These are phyloP conservation scores for Saprolegnia parasitica DNA, from an alignment of 352 stramenopile genomes.

Conservation along the genomic window DNA sequence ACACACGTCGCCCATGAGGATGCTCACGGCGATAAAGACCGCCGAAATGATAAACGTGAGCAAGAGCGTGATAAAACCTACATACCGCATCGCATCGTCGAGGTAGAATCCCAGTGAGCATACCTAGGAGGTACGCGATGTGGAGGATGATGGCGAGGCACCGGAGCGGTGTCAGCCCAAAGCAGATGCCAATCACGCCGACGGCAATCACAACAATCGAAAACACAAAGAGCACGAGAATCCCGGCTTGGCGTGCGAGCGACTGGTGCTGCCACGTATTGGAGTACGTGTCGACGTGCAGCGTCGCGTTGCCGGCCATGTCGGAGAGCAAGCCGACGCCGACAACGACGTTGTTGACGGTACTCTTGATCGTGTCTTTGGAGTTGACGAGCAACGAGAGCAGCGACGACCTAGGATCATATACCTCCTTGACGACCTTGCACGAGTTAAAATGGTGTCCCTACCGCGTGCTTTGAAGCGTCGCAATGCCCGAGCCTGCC, in stretches of 20 bases:
- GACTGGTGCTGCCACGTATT: slow-evolving; percentile 38
- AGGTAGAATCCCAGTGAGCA: no score
- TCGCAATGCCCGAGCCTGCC: slow-evolving; percentile 36
- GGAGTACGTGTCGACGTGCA: slow-evolving; percentile 32
- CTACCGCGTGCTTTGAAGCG: slow-evolving; percentile 36
- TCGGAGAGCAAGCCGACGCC: slow-evolving; percentile 33
- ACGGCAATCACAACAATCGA: slow-evolving; percentile 45
- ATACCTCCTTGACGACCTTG: neutral
- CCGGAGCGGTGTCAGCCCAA: slow-evolving; percentile 57
- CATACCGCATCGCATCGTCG: neutral
- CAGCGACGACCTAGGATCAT: neutral
- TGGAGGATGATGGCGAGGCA: slow-evolving; percentile 64
- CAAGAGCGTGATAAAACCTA: slow-evolving; percentile 52
- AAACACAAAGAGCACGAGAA: slow-evolving; percentile 53
- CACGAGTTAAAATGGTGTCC: slow-evolving; percentile 31
- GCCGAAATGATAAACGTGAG: slow-evolving; percentile 55
- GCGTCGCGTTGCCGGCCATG: slow-evolving; percentile 36
- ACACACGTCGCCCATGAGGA: slow-evolving; percentile 56
- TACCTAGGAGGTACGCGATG: slow-evolving; percentile 55
- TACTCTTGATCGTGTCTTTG: slow-evolving; percentile 36
- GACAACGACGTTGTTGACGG: slow-evolving; percentile 37
- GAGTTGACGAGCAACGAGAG: slow-evolving; percentile 37
- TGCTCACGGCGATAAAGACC: slow-evolving; percentile 47
- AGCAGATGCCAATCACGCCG: slow-evolving; percentile 57
- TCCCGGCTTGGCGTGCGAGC: slow-evolving; percentile 36